Conservation (phyloP, 192 early-diverging fungal genomes). For the Thamnidium elegans region DNA sequence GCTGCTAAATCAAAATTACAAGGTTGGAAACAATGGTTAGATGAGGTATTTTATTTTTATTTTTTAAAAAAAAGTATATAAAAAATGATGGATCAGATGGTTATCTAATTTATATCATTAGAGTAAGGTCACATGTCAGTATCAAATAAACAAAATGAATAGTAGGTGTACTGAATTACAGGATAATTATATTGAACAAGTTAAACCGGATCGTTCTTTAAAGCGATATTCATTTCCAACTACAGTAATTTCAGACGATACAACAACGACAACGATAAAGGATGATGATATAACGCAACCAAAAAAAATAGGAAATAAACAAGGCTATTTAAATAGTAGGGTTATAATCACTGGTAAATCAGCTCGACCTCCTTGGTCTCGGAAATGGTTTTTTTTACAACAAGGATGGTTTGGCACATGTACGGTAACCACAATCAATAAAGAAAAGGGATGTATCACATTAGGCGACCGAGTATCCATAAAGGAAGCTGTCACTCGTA, state of each 20-base stretch:
- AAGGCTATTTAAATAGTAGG: conserved; percentile 62
- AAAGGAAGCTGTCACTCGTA: conserved; percentile 50
- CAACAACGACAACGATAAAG: neutral
- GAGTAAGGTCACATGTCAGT: conserved; percentile 32
- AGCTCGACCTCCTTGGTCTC: conserved; percentile 43
- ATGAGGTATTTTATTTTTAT: conserved; percentile 24
- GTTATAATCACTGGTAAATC: conserved; percentile 43
- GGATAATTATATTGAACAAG: conserved; percentile 20
- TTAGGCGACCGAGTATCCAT: conserved; percentile 54
- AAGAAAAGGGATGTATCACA: conserved; percentile 25
- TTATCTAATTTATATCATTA: conserved; percentile 17
- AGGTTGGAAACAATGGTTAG: conserved; percentile 36
- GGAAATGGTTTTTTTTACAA: conserved; percentile 61
- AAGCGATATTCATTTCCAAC: conserved; percentile 15
- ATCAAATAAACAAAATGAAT: conserved; percentile 30
- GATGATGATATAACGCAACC: too few relatives aligned
- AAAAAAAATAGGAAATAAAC: conserved; percentile 36
- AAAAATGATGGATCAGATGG: neutral
- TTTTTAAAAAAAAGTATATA: too few relatives aligned
- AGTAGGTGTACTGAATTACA: conserved; percentile 28
- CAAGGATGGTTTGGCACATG: conserved; percentile 55
- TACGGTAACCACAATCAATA: conserved; percentile 43
- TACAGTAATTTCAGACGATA: neutral
- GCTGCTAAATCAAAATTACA: conserved; percentile 35
- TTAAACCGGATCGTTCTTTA: conserved; percentile 21